Percentiles rank a stretch among this genome's conserved stretches.
These are phyloP conservation scores for Quercus phellos DNA, from an alignment of 331 rosid species.

Conservation along the genomic window DNA sequence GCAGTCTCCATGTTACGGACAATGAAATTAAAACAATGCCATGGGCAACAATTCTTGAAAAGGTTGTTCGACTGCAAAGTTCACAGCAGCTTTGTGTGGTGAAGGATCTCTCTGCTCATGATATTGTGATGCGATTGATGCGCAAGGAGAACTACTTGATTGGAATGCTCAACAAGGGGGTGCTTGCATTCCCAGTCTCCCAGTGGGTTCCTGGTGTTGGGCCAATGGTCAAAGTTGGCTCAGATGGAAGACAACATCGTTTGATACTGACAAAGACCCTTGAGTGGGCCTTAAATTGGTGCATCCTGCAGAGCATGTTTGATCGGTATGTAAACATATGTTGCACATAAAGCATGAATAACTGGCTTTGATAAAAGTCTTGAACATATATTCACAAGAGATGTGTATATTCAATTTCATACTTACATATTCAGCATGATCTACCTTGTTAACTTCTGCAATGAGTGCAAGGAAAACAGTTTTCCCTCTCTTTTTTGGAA, in stretches of 20 bases:
- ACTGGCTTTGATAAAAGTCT: neutral
- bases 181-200: conserved; percentile 87
- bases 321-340: conserved; percentile 64
- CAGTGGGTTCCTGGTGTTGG: conserved; percentile 90
- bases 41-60: conserved; percentile 86
- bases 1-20: conserved; percentile 83
- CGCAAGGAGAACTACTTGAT: conserved; percentile 91
- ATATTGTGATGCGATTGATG: conserved; percentile 88
- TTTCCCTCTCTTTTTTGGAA: neutral
- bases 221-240: conserved; percentile 54
- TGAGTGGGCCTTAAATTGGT: conserved; percentile 97
- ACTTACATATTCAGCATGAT: neutral
- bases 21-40: conserved; percentile 82
- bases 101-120: conserved; percentile 86
- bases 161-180: conserved; percentile 92
- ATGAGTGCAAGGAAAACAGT: neutral
- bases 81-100: conserved; percentile 71
- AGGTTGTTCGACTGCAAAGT: conserved; percentile 61
- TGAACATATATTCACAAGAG: neutral
- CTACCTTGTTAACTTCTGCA: neutral
- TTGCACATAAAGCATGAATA: conserved; percentile 12
- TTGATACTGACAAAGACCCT: conserved; percentile 79
- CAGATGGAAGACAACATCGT: conserved; percentile 48
- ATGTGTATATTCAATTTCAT: neutral
- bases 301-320: conserved; percentile 97